These are phyloP conservation scores for Zarea fungicola DNA, from an alignment of 2,329 filamentous ascomycete genomes.

Conservation along the genomic window DNA sequence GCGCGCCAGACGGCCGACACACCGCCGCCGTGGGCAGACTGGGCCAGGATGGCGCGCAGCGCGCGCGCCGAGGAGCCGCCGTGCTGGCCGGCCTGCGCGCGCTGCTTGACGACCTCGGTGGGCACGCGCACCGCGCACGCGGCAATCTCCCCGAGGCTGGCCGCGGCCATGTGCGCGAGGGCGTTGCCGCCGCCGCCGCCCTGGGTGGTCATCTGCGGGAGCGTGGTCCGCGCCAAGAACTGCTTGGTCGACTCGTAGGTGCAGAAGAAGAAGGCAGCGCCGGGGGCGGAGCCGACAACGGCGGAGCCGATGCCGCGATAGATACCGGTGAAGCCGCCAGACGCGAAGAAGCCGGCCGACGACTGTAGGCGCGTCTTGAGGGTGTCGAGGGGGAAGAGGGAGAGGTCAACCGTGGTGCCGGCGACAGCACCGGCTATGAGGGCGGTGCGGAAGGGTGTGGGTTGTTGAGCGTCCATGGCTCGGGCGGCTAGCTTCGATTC, in stretches of 20 bases:
- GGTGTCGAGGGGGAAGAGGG: slow-evolving; percentile 96
- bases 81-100: slow-evolving; percentile 83
- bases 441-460: slow-evolving; percentile 52
- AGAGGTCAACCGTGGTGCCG: slow-evolving; percentile 93
- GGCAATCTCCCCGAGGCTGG: slow-evolving; percentile 80
- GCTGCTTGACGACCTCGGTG: slow-evolving; percentile 92
- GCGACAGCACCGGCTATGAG: slow-evolving; percentile 81
- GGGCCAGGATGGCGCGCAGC: slow-evolving; percentile 61
- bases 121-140: slow-evolving; percentile 90
- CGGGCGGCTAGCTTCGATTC: background rate
- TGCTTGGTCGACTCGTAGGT: slow-evolving; percentile 78
- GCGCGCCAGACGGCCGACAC: slow-evolving; percentile 66
- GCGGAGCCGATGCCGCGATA: slow-evolving; percentile 90
- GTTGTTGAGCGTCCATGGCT: slow-evolving; percentile 14
- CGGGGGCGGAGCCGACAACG: slow-evolving; percentile 84
- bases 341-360: slow-evolving; percentile 67
- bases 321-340: slow-evolving; percentile 84
- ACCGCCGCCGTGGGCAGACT: slow-evolving; percentile 30
- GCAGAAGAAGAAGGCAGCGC: slow-evolving; percentile 95
- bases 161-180: slow-evolving; percentile 74
- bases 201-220: too few relatives aligned
- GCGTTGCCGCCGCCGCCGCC: slow-evolving; percentile 26
- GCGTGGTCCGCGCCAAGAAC: slow-evolving; percentile 36
- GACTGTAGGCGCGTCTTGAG: slow-evolving; percentile 97
- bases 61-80: slow-evolving; percentile 63